phyloP scores from a whole-genome alignment of 805 yeast genomes.

The Saturnispora hagleri region DNA sequence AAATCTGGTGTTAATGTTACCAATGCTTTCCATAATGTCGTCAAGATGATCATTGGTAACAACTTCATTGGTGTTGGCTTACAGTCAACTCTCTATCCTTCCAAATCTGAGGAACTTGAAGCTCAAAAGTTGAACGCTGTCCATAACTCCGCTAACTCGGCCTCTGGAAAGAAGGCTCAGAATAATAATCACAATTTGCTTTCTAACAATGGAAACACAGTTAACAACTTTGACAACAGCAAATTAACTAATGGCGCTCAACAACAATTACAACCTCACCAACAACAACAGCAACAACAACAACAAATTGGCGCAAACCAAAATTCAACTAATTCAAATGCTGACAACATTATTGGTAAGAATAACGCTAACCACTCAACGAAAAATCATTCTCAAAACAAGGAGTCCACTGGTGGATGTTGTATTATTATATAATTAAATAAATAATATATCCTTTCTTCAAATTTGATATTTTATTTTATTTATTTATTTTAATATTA shows the following conservation, averaged over 20 bases:
- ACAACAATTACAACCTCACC: neutral
- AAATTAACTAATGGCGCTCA: neutral
- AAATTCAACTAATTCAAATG: slow-evolving; percentile 6
- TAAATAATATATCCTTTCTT: neutral
- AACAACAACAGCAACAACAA: neutral
- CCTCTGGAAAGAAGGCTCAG: neutral
- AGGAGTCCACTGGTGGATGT: slow-evolving; percentile 26
- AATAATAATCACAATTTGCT: neutral
- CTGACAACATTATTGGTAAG: neutral
- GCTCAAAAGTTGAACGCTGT: slow-evolving; percentile 8
- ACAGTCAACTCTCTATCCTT: slow-evolving; percentile 23
- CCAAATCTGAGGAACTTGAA: slow-evolving; percentile 16
- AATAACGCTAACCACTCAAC: neutral
- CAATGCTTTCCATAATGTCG: slow-evolving; percentile 29
- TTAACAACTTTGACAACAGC: neutral
- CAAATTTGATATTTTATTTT: neutral
- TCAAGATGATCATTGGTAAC: slow-evolving; percentile 25
- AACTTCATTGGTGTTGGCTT: slow-evolving; percentile 21
- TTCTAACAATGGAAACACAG: neutral
- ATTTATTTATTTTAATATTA: neutral
- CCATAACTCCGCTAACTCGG: neutral
- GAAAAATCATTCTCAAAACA: slow-evolving; percentile 8
- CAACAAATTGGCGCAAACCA: neutral
- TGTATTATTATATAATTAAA: slow-evolving; percentile 24
- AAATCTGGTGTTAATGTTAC: slow-evolving; percentile 78